A percentile compares a stretch with the other conserved stretches of the same genome.
phyloP scores from a whole-genome alignment of 306 rosid species.

The Vigna mungo region DNA sequence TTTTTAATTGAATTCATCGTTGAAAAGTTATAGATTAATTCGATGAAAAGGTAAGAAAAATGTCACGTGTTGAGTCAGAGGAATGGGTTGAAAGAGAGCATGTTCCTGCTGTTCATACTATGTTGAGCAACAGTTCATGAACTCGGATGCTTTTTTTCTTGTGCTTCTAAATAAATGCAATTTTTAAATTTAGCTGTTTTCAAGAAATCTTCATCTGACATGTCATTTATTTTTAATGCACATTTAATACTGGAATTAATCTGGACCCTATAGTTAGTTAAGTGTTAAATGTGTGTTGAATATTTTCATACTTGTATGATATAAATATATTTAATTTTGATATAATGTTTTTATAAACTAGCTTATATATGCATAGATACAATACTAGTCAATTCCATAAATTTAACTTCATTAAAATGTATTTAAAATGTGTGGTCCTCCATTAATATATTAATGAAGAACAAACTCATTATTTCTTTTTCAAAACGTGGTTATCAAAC shows the following conservation, averaged over 20 bases:
- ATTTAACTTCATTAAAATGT: too few species aligned
- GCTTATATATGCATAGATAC: too few species aligned
- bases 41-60: background rate
- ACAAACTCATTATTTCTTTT: too few species aligned
- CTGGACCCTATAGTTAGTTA: background rate
- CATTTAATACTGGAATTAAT: background rate
- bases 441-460: too few species aligned
- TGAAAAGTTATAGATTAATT: constrained; percentile 4
- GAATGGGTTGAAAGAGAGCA: constrained; percentile 6
- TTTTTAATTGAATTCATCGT: background rate
- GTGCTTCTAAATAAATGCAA: constrained; percentile 10
- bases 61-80: constrained; percentile 10
- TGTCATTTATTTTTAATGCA: background rate
- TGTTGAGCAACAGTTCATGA: constrained; percentile 29
- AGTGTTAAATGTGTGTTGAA: too few species aligned
- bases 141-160: constrained; percentile 29
- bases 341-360: background rate
- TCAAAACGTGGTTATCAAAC: too few species aligned
- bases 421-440: too few species aligned
- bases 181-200: background rate
- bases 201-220: background rate
- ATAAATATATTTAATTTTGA: background rate
- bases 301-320: background rate
- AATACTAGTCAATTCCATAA: too few species aligned
- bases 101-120: background rate